Conservation (phyloP, 257 asterid genomes). For the Dorcoceras hygrometricum region DNA sequence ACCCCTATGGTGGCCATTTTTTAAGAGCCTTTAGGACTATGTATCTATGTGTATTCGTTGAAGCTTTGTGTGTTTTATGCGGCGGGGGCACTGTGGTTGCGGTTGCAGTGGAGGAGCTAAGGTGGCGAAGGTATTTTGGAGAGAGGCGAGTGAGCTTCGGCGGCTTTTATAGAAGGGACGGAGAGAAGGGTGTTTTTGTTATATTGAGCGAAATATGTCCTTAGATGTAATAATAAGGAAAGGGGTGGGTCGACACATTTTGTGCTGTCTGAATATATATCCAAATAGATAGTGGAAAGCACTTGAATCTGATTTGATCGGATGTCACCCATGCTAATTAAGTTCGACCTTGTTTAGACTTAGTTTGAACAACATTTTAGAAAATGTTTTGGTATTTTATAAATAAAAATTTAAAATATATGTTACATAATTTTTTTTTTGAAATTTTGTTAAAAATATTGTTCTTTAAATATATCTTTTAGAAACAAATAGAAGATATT, state of each 20-base stretch:
- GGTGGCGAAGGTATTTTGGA: slow-evolving; percentile 30
- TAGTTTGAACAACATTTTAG: too few relatives aligned
- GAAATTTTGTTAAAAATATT: too few relatives aligned
- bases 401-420: too few relatives aligned
- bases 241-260: not conserved
- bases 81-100: too few relatives aligned
- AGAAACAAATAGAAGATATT: too few relatives aligned
- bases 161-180: slow-evolving; percentile 33
- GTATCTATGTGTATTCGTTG: not conserved
- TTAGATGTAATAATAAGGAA: not conserved
- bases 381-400: too few relatives aligned
- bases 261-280: not conserved
- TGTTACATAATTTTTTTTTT: too few relatives aligned
- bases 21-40: not conserved
- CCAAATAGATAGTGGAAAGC: not conserved
- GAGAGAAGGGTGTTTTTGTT: not conserved
- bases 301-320: not conserved
- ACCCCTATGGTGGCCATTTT: slow-evolving; percentile 34
- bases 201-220: not conserved
- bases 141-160: slow-evolving; percentile 18
- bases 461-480: too few relatives aligned
- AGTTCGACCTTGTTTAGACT: too few relatives aligned
- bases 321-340: not conserved
- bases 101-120: not conserved
- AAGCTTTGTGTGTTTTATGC: not conserved